phyloP scores from a whole-genome alignment of 805 yeast genomes.

The Monosporozyma unispora region DNA sequence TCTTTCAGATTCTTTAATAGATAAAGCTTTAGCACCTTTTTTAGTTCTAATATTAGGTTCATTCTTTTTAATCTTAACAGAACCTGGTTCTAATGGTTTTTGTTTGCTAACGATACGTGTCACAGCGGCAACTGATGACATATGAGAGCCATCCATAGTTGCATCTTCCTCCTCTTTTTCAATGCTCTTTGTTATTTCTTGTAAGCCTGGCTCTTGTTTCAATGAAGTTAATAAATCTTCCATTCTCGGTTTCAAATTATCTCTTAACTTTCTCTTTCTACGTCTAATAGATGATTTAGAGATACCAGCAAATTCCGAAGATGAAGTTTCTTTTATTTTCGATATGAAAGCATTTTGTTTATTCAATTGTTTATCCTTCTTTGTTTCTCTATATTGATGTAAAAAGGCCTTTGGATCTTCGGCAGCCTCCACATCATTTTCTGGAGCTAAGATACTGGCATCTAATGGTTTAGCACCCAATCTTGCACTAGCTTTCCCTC shows the following conservation, averaged over 20 bases:
- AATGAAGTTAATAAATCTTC: slow-evolving; percentile 51
- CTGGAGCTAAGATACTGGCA: slow-evolving; percentile 15
- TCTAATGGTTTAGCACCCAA: slow-evolving; percentile 26
- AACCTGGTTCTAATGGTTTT: slow-evolving; percentile 11
- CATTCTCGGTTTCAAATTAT: slow-evolving; percentile 59
- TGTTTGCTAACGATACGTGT: slow-evolving; percentile 6
- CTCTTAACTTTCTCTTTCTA: slow-evolving; percentile 53
- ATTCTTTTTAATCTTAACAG: slow-evolving; percentile 28
- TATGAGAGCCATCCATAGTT: neutral
- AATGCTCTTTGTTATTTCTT: slow-evolving; percentile 7
- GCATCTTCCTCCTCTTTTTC: slow-evolving; percentile 9
- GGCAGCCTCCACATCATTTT: slow-evolving; percentile 14
- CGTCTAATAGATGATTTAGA: slow-evolving; percentile 60
- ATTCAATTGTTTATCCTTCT: slow-evolving; percentile 41
- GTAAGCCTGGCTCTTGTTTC: slow-evolving; percentile 28
- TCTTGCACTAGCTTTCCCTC: slow-evolving; percentile 34
- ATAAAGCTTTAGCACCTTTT: slow-evolving; percentile 45
- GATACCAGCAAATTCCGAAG: slow-evolving; percentile 36
- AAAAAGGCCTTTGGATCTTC: slow-evolving; percentile 39
- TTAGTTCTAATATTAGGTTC: slow-evolving; percentile 49
- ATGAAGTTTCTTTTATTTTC: slow-evolving; percentile 14
- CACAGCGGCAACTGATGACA: neutral
- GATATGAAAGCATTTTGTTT: slow-evolving; percentile 31
- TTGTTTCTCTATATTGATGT: slow-evolving; percentile 43
- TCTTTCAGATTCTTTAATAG: slow-evolving; percentile 46